These are phyloP conservation scores for Suhomyces yuchorum DNA, from an alignment of 1,139 yeast species.

Conservation along the genomic window DNA sequence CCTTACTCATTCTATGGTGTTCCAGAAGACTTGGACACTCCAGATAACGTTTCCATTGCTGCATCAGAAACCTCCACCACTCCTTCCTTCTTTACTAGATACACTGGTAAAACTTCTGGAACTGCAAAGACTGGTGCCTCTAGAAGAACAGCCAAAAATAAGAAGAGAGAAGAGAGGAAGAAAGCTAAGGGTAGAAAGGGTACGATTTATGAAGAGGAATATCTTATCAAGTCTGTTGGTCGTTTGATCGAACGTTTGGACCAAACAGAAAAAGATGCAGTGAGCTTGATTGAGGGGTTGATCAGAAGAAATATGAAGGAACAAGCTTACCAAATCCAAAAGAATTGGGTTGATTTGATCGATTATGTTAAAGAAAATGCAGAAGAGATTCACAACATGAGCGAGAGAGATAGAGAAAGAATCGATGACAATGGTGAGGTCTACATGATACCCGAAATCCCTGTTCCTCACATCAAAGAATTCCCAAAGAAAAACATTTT, in stretches of 20 bases:
- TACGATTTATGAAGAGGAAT: conserved; percentile 95
- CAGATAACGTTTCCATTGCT: conserved; percentile 93
- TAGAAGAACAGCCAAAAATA: conserved; percentile 85
- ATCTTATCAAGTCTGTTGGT: conserved; percentile 83
- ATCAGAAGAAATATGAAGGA: conserved; percentile 71
- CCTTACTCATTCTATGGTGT: conserved; percentile 83
- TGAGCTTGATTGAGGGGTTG: conserved; percentile 71
- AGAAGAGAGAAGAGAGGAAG: conserved; percentile 93
- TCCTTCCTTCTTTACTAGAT: conserved; percentile 90
- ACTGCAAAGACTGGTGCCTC: conserved; percentile 97
- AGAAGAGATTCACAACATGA: conserved; percentile 74
- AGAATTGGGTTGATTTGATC: conserved; percentile 60
- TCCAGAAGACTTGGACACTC: conserved; percentile 68
- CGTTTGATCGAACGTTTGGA: conserved; percentile 82
- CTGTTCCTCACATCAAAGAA: conserved; percentile 60
- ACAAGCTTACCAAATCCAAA: conserved; percentile 83
- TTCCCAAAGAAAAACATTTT: conserved; percentile 59
- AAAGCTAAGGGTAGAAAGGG: conserved; percentile 97
- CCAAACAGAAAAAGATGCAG: conserved; percentile 74
- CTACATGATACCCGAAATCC: conserved; percentile 72
- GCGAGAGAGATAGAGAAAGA: conserved; percentile 85
- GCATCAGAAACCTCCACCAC: conserved; percentile 92
- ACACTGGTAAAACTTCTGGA: conserved; percentile 93
- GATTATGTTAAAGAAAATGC: conserved; percentile 58
- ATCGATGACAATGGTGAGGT: conserved; percentile 86